Conservation (phyloP, 306 rosid genomes). For the Purshia tridentata region DNA sequence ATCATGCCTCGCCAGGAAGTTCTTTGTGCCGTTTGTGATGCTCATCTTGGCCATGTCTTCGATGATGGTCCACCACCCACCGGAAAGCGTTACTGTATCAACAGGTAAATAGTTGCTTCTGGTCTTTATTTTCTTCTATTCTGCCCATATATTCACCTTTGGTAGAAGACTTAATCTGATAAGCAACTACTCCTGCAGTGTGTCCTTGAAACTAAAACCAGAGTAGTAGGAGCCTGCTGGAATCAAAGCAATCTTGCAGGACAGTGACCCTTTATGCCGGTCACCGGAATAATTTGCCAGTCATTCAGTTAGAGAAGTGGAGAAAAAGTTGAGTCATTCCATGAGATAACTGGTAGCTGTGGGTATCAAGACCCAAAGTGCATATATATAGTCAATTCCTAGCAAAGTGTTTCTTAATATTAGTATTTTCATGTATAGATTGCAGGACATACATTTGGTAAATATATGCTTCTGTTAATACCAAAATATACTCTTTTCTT, state of each 20-base stretch:
- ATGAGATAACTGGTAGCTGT: neutral
- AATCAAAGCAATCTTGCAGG: neutral
- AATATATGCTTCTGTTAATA: too few relatives aligned
- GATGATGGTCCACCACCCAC: slow-evolving; percentile 97
- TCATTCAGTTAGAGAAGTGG: neutral
- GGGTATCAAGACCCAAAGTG: too few relatives aligned
- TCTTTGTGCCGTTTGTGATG: slow-evolving; percentile 74
- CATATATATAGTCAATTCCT: too few relatives aligned
- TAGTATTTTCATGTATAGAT: too few relatives aligned
- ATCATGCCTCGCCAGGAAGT: slow-evolving; percentile 97
- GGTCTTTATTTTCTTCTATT: neutral
- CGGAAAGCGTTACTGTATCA: slow-evolving; percentile 85
- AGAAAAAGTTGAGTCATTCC: neutral
- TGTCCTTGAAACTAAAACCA: slow-evolving; percentile 62
- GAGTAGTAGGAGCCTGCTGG: slow-evolving; percentile 30
- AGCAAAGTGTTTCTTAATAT: too few relatives aligned
- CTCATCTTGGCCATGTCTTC: slow-evolving; percentile 94
- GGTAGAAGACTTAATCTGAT: slow-evolving; percentile 21
- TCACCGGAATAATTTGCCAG: neutral
- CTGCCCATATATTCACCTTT: neutral
- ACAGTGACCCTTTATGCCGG: neutral
- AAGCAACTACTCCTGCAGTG: slow-evolving; percentile 47
- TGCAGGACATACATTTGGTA: too few relatives aligned
- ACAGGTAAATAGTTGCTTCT: slow-evolving; percentile 46
- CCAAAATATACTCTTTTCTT: too few relatives aligned